Evolutionary conservation across 2,329 filamentous ascomycete species (phyloP).

Genomic region (Sporothrix dimorphospora): DNA sequence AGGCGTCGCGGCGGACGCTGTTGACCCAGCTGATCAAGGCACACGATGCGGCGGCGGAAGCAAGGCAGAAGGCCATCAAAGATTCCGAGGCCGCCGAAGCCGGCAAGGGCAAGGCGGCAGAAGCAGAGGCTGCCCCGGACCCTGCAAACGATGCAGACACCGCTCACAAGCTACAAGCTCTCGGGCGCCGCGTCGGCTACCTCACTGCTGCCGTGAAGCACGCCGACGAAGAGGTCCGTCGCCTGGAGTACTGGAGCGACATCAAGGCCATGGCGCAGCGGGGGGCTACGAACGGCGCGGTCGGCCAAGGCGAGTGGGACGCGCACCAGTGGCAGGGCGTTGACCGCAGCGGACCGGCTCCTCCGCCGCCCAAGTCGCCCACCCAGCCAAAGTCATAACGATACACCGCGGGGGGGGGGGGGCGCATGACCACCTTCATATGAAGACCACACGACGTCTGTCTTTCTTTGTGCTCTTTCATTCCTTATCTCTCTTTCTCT

Average conservation of each 20-base stretch:
- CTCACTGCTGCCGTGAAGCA: conserved; percentile 74
- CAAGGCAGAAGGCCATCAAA: conserved; percentile 22
- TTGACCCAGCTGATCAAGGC: conserved; percentile 70
- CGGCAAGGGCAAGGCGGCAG: conserved; percentile 9
- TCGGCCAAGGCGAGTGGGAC: conserved; percentile 51
- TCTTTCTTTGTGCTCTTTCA: too few relatives aligned
- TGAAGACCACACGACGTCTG: not conserved
- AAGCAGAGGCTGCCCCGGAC: not conserved
- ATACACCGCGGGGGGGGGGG: too few relatives aligned
- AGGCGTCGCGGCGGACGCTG: conserved; percentile 79
- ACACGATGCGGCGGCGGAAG: conserved; percentile 55
- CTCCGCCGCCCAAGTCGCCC: conserved; percentile 37
- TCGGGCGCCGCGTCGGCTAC: conserved; percentile 59
- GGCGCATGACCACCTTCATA: not conserved
- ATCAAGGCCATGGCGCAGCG: conserved; percentile 68
- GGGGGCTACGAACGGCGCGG: conserved; percentile 51
- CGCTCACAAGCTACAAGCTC: conserved; percentile 14
- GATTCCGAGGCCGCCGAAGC: conserved; percentile 33
- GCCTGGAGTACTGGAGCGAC: conserved; percentile 86
- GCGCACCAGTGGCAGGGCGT: conserved; percentile 53
- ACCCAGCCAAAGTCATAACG: not conserved
- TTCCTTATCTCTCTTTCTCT: not conserved
- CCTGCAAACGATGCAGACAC: not conserved
- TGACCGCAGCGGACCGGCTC: conserved; percentile 56
- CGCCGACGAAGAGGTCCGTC: conserved; percentile 78